Evolutionary conservation across 805 yeast genomes (phyloP).

Genomic region (Kazachstania africana): DNA sequence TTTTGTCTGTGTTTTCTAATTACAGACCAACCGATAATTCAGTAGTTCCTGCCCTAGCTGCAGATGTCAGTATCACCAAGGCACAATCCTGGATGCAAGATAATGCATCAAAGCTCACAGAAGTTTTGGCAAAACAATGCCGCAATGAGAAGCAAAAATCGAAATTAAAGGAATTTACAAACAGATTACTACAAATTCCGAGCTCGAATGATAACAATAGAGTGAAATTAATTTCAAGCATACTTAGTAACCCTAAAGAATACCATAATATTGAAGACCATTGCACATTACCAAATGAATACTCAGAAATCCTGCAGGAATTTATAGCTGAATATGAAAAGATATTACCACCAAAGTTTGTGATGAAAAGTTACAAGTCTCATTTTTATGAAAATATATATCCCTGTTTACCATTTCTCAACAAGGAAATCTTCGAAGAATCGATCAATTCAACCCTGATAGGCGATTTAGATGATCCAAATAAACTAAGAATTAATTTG

Average conservation of each 20-base stretch:
- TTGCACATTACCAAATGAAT: constrained; percentile 11
- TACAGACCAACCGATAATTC: constrained; percentile 9
- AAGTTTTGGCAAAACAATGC: constrained; percentile 12
- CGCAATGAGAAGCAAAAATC: constrained; percentile 8
- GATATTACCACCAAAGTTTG: constrained; percentile 16
- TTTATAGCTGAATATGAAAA: constrained; percentile 13
- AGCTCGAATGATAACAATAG: neutral
- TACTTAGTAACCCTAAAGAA: constrained; percentile 1
- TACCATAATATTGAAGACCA: constrained; percentile 17
- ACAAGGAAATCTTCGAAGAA: constrained; percentile 19
- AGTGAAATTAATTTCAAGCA: neutral
- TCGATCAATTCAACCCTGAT: constrained; percentile 11
- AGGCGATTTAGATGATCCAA: constrained; percentile 3
- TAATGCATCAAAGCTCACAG: constrained; percentile 10
- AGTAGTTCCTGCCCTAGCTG: constrained; percentile 14
- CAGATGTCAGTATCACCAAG: constrained; percentile 9
- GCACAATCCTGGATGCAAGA: constrained; percentile 3
- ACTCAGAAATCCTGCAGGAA: constrained; percentile 15
- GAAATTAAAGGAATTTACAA: constrained; percentile 16
- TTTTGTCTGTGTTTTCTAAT: constrained; percentile 10
- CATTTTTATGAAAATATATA: constrained; percentile 21
- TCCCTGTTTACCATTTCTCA: constrained; percentile 19
- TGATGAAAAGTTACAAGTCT: constrained; percentile 14
- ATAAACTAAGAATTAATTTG: constrained; percentile 12
- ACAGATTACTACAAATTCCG: constrained; percentile 13